Conservation (phyloP, 2,329 filamentous ascomycete genomes). For the Fusarium newnesense region DNA sequence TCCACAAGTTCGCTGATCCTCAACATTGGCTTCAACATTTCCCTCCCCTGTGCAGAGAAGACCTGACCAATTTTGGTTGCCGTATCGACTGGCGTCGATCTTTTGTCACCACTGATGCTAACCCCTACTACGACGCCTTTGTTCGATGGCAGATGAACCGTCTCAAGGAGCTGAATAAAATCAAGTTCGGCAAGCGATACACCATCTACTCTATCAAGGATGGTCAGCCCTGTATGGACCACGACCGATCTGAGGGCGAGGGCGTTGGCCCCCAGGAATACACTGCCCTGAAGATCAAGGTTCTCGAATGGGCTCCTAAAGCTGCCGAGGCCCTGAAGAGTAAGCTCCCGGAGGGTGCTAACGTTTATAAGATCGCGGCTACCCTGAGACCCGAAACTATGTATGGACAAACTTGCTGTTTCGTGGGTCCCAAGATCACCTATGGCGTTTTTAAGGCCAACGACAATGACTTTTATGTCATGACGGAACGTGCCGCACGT, state of each 20-base stretch:
- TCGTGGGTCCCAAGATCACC: conserved; percentile 87
- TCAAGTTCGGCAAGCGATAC: conserved; percentile 92
- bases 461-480: conserved; percentile 83
- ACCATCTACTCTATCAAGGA: conserved; percentile 78
- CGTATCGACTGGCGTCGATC: conserved; percentile 93
- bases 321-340: conserved; percentile 77
- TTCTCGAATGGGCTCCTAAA: conserved; percentile 86
- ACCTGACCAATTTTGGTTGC: conserved; percentile 85
- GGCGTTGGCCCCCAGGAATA: conserved; percentile 85
- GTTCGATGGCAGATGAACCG: conserved; percentile 98
- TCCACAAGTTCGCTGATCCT: conserved; percentile 93
- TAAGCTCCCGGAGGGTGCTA: conserved; percentile 81
- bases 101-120: conserved; percentile 95
- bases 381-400: conserved; percentile 97
- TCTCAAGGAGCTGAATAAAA: conserved; percentile 88
- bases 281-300: conserved; percentile 89
- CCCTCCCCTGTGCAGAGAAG: conserved; percentile 68
- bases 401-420: conserved; percentile 98
- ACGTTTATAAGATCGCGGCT: conserved; percentile 90
- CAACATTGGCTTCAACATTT: conserved; percentile 93
- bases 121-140: conserved; percentile 96
- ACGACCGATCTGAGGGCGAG: conserved; percentile 59
- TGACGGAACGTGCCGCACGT: conserved; percentile 85
- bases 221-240: conserved; percentile 60
- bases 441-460: conserved; percentile 89